Conservation (phyloP, 352 stramenopile genomes). For the Pelagophyceae sp. region DNA sequence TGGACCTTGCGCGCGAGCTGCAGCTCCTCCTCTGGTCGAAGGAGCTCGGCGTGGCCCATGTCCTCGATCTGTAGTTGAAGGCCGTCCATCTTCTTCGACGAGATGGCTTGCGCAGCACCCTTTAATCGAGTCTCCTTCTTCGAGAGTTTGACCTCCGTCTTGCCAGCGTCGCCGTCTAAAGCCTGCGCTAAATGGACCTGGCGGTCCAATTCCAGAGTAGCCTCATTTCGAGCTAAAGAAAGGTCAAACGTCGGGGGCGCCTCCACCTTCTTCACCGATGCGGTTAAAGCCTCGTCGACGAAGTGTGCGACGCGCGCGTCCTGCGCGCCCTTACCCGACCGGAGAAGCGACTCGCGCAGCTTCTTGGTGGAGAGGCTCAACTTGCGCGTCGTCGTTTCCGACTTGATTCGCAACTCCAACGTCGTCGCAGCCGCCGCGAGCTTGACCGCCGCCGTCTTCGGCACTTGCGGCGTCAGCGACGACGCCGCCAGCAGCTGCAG, state of each 20-base stretch:
- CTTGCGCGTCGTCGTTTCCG: not conserved
- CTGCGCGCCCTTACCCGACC: not conserved
- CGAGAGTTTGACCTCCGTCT: too few species aligned
- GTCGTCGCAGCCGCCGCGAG: not conserved
- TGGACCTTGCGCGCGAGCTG: slow-evolving; percentile 55
- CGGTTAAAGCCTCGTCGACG: not conserved
- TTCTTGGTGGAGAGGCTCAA: not conserved
- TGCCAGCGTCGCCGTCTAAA: too few species aligned
- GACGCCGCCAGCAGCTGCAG: not conserved
- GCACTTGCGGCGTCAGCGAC: not conserved
- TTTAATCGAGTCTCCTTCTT: too few species aligned
- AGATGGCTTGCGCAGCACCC: too few species aligned
- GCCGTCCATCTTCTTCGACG: not conserved
- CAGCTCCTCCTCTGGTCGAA: slow-evolving; percentile 59
- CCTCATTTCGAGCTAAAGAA: too few species aligned
- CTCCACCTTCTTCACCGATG: not conserved
- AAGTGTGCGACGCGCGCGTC: not conserved
- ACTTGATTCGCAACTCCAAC: not conserved
- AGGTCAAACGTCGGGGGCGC: not conserved
- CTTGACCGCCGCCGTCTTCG: not conserved
- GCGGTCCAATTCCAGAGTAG: not conserved
- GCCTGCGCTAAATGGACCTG: not conserved
- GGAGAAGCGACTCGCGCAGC: not conserved
- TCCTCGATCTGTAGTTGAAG: slow-evolving; percentile 2
- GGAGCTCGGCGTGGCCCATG: slow-evolving; percentile 25